Conservation (phyloP, 495 filamentous ascomycete species). For the Penicillium flavigenum region DNA sequence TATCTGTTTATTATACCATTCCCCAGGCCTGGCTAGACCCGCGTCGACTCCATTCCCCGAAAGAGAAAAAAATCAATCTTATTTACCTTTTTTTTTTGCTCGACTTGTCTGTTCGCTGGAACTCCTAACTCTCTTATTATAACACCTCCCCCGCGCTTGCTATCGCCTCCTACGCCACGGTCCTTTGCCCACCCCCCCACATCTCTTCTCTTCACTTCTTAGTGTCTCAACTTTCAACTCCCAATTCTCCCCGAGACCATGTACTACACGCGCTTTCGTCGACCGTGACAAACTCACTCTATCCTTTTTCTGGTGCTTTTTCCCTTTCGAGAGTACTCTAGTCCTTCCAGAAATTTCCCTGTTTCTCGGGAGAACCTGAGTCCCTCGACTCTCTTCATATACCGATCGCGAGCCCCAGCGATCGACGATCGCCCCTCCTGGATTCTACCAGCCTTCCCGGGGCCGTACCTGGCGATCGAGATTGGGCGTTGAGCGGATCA, state of each 20-base stretch:
- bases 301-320: background rate
- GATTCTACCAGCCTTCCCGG: conserved; percentile 49
- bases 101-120: conserved; percentile 5
- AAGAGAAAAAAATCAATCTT: conserved; percentile 8
- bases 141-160: conserved; percentile 20
- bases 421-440: conserved; percentile 44
- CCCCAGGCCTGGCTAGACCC: conserved; percentile 13
- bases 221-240: background rate
- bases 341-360: conserved; percentile 8
- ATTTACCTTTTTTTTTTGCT: conserved; percentile 8
- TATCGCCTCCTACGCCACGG: conserved; percentile 25
- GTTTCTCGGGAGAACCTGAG: conserved; percentile 1
- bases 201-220: background rate
- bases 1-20: conserved; percentile 13
- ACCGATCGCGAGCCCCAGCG: conserved; percentile 37
- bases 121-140: conserved; percentile 13
- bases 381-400: conserved; percentile 10
- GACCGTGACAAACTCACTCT: conserved; percentile 22
- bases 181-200: conserved; percentile 15
- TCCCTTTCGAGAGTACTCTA: background rate
- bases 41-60: conserved; percentile 14
- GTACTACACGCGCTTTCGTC: conserved; percentile 26
- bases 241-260: conserved; percentile 19
- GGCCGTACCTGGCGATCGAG: conserved; percentile 43
- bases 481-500: conserved; percentile 38